A percentile compares a stretch with the other conserved stretches of the same genome.
These are phyloP conservation scores for Metschnikowia orientalis DNA, from an alignment of 805 yeast species.

Conservation along the genomic window DNA sequence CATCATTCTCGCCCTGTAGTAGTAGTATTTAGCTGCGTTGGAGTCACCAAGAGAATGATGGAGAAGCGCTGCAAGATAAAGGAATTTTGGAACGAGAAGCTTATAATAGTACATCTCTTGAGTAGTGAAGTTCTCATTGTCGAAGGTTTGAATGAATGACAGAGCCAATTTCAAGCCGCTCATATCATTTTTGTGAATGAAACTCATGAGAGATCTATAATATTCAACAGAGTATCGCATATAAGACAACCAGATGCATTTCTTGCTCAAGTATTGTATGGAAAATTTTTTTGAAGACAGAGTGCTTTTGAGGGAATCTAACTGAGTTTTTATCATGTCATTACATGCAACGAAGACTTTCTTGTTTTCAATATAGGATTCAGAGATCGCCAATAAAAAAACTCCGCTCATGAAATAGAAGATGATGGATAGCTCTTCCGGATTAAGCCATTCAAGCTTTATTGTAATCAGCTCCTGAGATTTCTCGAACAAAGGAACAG, in stretches of 20 bases:
- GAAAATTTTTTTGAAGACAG: constrained; percentile 6
- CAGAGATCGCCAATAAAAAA: not conserved
- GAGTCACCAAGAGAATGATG: constrained; percentile 36
- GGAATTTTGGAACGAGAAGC: constrained; percentile 33
- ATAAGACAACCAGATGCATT: constrained; percentile 25
- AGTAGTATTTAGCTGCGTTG: constrained; percentile 37
- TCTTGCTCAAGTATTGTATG: constrained; percentile 9
- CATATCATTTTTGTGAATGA: constrained; percentile 25
- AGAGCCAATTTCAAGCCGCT: constrained; percentile 21
- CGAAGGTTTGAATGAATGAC: constrained; percentile 34
- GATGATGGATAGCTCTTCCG: constrained; percentile 39
- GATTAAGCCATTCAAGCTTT: constrained; percentile 38
- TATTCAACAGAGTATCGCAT: constrained; percentile 22
- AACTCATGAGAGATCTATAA: constrained; percentile 36
- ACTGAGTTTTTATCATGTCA: constrained; percentile 10
- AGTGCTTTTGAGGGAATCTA: constrained; percentile 8
- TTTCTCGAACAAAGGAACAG: constrained; percentile 4
- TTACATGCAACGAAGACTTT: constrained; percentile 36
- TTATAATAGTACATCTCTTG: constrained; percentile 38
- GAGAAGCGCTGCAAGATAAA: constrained; percentile 37
- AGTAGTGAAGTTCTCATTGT: constrained; percentile 30
- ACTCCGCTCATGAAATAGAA: constrained; percentile 43
- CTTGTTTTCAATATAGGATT: constrained; percentile 29
- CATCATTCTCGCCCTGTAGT: constrained; percentile 27
- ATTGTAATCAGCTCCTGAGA: constrained; percentile 9